These are phyloP conservation scores for Leccinum solheimii DNA, from an alignment of 1,284 basidiomycete genomes.

Conservation along the genomic window DNA sequence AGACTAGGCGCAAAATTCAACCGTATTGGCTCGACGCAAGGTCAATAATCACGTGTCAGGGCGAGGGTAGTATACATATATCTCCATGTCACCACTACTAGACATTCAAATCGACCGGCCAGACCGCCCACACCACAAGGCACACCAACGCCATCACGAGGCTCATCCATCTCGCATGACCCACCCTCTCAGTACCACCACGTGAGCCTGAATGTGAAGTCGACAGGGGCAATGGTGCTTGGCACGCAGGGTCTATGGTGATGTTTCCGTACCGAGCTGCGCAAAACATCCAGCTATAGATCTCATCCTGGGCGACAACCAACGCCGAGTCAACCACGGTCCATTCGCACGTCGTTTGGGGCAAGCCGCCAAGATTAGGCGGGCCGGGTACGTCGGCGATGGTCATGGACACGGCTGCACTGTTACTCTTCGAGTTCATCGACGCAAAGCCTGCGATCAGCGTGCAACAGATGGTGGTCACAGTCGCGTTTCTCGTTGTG, in stretches of 20 bases:
- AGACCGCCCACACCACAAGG: background rate
- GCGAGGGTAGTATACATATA: background rate
- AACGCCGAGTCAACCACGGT: background rate
- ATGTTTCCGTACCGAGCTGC: background rate
- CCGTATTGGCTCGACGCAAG: background rate
- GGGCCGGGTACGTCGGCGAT: background rate
- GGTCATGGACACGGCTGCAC: background rate
- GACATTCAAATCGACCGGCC: background rate
- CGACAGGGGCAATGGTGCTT: background rate
- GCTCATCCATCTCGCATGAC: background rate
- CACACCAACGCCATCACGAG: background rate
- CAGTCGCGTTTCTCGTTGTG: slow-evolving; percentile 9
- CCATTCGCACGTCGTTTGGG: background rate
- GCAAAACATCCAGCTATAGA: background rate
- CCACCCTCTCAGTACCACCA: background rate
- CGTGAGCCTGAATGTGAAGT: background rate
- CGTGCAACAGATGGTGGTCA: slow-evolving; percentile 7
- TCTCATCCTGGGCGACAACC: background rate
- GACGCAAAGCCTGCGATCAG: background rate
- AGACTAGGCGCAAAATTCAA: background rate
- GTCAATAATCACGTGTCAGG: background rate
- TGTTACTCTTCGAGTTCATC: background rate
- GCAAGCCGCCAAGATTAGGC: background rate
- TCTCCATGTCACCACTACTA: background rate
- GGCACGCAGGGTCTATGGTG: background rate